These are phyloP conservation scores for Pseudonitzschia pungens DNA, from an alignment of 108 stramenopile species.

Conservation along the genomic window DNA sequence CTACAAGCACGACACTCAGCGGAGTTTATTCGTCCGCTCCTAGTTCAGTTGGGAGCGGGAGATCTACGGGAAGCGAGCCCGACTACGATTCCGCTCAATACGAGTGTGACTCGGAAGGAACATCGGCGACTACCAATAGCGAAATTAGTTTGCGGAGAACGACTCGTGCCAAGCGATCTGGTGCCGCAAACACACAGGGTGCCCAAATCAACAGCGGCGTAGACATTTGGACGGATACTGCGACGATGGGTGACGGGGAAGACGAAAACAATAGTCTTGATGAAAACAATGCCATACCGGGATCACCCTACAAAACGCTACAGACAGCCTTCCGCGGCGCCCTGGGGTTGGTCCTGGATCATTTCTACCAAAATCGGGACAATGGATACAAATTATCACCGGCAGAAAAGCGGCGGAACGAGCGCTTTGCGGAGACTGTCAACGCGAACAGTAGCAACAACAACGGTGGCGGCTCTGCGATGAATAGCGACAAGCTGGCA, in stretches of 20 bases:
- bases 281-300: neutral
- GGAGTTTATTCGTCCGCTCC: conserved; percentile 19
- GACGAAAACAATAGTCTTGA: conserved; percentile 7
- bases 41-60: conserved; percentile 33
- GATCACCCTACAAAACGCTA: conserved; percentile 31
- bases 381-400: conserved; percentile 51
- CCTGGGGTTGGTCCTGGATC: conserved; percentile 46
- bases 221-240: neutral
- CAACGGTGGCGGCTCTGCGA: neutral
- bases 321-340: conserved; percentile 44
- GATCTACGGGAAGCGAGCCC: conserved; percentile 46
- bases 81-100: conserved; percentile 49
- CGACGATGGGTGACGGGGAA: neutral
- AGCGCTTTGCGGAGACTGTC: neutral
- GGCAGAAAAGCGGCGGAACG: conserved; percentile 39
- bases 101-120: conserved; percentile 58
- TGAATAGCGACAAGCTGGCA: conserved; percentile 13
- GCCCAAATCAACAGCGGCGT: conserved; percentile 1
- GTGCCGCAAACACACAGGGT: neutral
- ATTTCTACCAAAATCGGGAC: conserved; percentile 38
- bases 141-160: conserved; percentile 30
- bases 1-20: neutral
- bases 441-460: neutral
- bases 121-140: conserved; percentile 47
- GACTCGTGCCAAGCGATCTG: neutral